Conservation (phyloP, 2,329 filamentous ascomycete species). For the Phialophora verrucosa region DNA sequence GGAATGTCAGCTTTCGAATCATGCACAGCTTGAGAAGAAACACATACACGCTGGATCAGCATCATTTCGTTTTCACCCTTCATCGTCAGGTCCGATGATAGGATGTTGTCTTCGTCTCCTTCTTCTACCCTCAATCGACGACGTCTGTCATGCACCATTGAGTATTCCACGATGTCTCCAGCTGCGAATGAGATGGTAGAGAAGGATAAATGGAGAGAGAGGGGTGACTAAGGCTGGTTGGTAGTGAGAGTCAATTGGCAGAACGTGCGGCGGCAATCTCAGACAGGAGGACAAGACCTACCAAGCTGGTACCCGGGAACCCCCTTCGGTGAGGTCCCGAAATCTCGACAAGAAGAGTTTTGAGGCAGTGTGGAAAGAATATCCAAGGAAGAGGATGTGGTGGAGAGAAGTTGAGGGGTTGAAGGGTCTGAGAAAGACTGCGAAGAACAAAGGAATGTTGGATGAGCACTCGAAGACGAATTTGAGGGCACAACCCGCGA, state of each 20-base stretch:
- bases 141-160: neutral
- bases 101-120: neutral
- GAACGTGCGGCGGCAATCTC: neutral
- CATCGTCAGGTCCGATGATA: neutral
- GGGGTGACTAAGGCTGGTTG: neutral
- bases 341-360: constrained; percentile 1
- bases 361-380: neutral
- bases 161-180: neutral
- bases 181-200: neutral
- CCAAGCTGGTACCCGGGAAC: neutral
- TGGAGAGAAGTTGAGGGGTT: neutral
- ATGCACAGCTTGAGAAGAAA: neutral
- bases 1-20: constrained; percentile 7
- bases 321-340: neutral
- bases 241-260: neutral
- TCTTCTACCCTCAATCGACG: neutral
- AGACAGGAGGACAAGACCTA: constrained; percentile 3
- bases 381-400: neutral
- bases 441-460: constrained; percentile 1
- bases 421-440: neutral
- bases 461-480: constrained; percentile 1
- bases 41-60: neutral
- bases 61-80: neutral
- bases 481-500: neutral
- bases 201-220: neutral